A percentile compares a stretch with the other conserved stretches of the same genome.
These are phyloP conservation scores for Calonectria hawksworthii DNA, from an alignment of 2,329 filamentous ascomycete species.

Conservation along the genomic window DNA sequence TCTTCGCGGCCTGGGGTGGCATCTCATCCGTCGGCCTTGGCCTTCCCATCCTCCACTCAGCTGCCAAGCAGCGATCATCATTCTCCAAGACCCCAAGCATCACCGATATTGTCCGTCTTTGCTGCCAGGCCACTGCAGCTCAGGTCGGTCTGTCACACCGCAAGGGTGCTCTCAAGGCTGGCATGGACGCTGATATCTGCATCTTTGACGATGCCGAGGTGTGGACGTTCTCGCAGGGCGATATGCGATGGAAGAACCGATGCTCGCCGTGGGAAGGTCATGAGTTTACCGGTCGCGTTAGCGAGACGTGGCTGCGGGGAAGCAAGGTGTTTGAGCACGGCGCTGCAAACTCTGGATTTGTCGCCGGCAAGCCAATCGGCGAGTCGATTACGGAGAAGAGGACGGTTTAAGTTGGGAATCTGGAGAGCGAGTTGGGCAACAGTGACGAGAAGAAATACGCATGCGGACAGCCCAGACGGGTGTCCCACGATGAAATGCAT, in stretches of 20 bases:
- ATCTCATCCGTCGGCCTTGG: conserved; percentile 95
- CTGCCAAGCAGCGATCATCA: conserved; percentile 73
- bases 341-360: conserved; percentile 65
- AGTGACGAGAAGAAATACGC: conserved; percentile 2
- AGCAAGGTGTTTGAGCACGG: conserved; percentile 79
- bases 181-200: conserved; percentile 91
- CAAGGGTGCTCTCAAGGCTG: conserved; percentile 82
- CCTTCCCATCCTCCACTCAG: conserved; percentile 89
- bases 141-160: conserved; percentile 87
- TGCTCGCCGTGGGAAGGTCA: conserved; percentile 92
- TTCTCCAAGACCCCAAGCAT: conserved; percentile 65
- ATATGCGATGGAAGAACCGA: conserved; percentile 96
- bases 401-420: conserved; percentile 49
- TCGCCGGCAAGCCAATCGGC: conserved; percentile 62
- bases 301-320: conserved; percentile 88
- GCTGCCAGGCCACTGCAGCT: conserved; percentile 85
- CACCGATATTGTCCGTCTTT: conserved; percentile 86
- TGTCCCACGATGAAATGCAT: conserved; percentile 4
- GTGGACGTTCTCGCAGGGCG: conserved; percentile 80
- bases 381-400: conserved; percentile 73
- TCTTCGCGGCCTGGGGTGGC: conserved; percentile 96
- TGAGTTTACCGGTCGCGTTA: conserved; percentile 81
- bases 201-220: conserved; percentile 89
- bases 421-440: not conserved
- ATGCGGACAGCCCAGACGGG: not conserved